Base-by-base conservation (phyloP, 345 rosid species). In the Populus nigra region DNA sequence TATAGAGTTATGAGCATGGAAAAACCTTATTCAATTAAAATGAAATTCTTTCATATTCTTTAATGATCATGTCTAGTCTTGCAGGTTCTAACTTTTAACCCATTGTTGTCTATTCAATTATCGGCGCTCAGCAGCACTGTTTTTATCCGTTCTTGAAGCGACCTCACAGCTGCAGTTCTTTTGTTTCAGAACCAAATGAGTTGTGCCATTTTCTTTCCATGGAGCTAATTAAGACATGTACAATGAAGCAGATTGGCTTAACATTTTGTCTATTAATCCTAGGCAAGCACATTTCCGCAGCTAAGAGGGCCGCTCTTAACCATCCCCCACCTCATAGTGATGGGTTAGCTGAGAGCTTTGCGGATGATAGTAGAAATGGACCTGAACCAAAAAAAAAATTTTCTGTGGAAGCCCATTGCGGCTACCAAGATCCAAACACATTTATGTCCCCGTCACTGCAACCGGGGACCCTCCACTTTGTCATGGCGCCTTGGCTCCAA, bases 1-100 rank as follows among this genome's bases (percentile, higher is more conserved):
- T 90, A 91, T 89, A 83, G 87, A 86, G 90, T 79, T 83, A 77
- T 77, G 85, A 85, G 82, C 78, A 83, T 77, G 70, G 80, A 75
- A 62, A 80, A 84, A 84, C 83, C 79, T 78, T 84, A 84, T 74
- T 82, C 85, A 84, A 88, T 83, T 77, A 63, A 81, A 77, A 76
- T 76, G 71, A 81, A 85, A 85, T 77, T 82, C 80, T 72, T 82
- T 79, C 77, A 43, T 70, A 81, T 85, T 85, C 80, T 62, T 83
- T 80, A 65, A 3, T 45, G 18, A 13, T 72, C 73, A 45, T 68
- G 77, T 41, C 38, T 0, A 18, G 59, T 72, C 66, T 38, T 59
- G 12, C 16, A 23, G 13, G 6, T 10, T 49, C n/a, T n/a, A 41
- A 8, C 45, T 41, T 11, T 11, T 10, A 41, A 41, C 2, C 10